Percentiles rank a stretch among this genome's conserved stretches.
These are phyloP conservation scores for Penicillium rolfsii DNA, from an alignment of 2,329 filamentous ascomycete genomes.

Conservation along the genomic window DNA sequence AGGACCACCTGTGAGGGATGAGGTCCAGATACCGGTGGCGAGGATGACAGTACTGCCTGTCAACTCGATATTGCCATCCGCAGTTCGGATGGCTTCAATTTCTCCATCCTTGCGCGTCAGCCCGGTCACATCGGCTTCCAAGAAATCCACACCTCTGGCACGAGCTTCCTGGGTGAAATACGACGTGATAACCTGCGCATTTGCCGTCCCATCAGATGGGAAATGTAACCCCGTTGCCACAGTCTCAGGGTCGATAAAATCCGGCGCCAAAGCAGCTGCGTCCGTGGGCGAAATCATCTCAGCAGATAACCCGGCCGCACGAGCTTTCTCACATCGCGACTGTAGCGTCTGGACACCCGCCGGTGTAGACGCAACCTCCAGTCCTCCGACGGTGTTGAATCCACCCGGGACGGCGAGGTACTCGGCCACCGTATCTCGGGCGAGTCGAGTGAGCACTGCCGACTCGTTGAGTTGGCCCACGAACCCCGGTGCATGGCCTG, in stretches of 20 bases:
- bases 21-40: conserved; percentile 39
- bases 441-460: conserved; percentile 35
- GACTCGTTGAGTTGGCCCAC: conserved; percentile 43
- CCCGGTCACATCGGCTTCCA: conserved; percentile 28
- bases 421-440: conserved; percentile 36
- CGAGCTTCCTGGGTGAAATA: conserved; percentile 32
- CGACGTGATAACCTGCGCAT: conserved; percentile 27
- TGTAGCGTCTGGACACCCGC: conserved; percentile 26
- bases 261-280: conserved; percentile 31
- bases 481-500: conserved; percentile 40
- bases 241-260: conserved; percentile 32
- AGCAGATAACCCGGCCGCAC: conserved; percentile 29
- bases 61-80: conserved; percentile 22
- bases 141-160: conserved; percentile 25
- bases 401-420: conserved; percentile 34
- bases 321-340: conserved; percentile 24
- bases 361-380: conserved; percentile 31
- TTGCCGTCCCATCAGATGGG: conserved; percentile 34
- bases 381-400: conserved; percentile 33
- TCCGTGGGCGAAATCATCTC: conserved; percentile 30
- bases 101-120: background rate
- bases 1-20: conserved; percentile 22
- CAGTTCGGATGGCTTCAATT: conserved; percentile 20
- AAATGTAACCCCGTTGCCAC: conserved; percentile 29
- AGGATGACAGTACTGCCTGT: conserved; percentile 32